These are phyloP conservation scores for Beauveria medogensis DNA, from an alignment of 2,329 filamentous ascomycete species.

Conservation along the genomic window DNA sequence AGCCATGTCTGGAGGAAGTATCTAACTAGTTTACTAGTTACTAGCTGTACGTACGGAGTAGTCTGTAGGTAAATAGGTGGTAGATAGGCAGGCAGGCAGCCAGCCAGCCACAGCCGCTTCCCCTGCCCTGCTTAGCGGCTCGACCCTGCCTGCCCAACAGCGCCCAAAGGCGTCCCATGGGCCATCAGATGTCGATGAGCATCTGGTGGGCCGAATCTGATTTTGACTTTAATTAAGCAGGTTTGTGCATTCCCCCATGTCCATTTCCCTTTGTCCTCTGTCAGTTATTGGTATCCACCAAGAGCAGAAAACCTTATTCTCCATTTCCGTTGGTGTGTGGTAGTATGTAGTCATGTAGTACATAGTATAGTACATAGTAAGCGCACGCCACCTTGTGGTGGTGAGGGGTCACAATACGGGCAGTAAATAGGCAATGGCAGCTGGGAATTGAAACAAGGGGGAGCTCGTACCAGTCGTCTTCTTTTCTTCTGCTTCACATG, in stretches of 20 bases:
- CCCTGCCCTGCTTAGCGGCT: not conserved
- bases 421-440: not conserved
- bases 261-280: not conserved
- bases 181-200: not conserved
- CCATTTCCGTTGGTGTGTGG: too few relatives aligned
- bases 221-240: not conserved
- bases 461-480: too few relatives aligned
- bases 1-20: not conserved
- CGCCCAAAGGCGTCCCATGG: not conserved
- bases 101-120: not conserved
- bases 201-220: constrained; percentile 2
- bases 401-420: not conserved
- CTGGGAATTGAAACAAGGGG: not conserved
- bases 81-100: not conserved
- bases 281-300: not conserved
- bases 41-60: too few relatives aligned
- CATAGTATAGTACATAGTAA: not conserved
- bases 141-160: not conserved
- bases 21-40: too few relatives aligned
- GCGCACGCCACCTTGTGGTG: not conserved
- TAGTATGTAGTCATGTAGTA: too few relatives aligned
- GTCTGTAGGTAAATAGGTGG: not conserved
- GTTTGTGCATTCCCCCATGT: not conserved
- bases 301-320: not conserved
- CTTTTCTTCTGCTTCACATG: too few relatives aligned